Percentiles rank a stretch among this genome's conserved stretches.
These are phyloP conservation scores for Jamesozyma hellenica DNA, from an alignment of 805 yeast genomes.

Conservation along the genomic window DNA sequence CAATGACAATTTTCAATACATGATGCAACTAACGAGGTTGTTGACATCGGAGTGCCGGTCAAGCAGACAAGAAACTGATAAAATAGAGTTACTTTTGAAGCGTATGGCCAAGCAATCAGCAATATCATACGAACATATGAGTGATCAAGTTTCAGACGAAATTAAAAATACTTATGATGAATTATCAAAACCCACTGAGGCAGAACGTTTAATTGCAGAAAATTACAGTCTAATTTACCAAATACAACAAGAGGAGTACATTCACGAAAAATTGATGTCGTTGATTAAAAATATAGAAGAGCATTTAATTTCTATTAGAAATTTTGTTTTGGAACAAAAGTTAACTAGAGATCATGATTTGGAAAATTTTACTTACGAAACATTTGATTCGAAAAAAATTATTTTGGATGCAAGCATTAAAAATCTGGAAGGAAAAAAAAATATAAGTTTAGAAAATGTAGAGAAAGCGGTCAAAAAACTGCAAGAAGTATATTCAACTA, in stretches of 20 bases:
- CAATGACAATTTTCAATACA: conserved; percentile 23
- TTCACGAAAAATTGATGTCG: conserved; percentile 17
- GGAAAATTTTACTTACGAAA: conserved; percentile 15
- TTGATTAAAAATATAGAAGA: conserved; percentile 23
- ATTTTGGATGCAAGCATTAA: conserved; percentile 9
- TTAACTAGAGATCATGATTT: conserved; percentile 15
- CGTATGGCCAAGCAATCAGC: conserved; percentile 25
- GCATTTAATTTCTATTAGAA: conserved; percentile 21
- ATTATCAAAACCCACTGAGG: conserved; percentile 7
- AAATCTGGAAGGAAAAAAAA: conserved; percentile 5
- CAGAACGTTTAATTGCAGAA: conserved; percentile 16
- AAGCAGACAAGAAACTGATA: conserved; percentile 23
- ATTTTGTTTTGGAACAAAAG: conserved; percentile 23
- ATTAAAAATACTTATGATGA: conserved; percentile 7
- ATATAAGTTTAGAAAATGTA: conserved; percentile 10
- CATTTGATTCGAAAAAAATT: conserved; percentile 11
- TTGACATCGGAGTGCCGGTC: conserved; percentile 20
- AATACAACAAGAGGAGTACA: conserved; percentile 24
- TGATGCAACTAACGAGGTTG: conserved; percentile 18
- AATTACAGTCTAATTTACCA: conserved; percentile 22
- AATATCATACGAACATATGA: conserved; percentile 18
- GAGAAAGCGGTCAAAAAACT: conserved; percentile 10
- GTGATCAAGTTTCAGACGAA: conserved; percentile 8
- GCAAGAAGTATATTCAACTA: conserved; percentile 6
- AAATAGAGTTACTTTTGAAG: conserved; percentile 16